Evolutionary conservation across 2,329 filamentous ascomycete genomes (phyloP), one percentile per base, ranked within the genome.

Genomic region (Aspergillus unguis): DNA sequence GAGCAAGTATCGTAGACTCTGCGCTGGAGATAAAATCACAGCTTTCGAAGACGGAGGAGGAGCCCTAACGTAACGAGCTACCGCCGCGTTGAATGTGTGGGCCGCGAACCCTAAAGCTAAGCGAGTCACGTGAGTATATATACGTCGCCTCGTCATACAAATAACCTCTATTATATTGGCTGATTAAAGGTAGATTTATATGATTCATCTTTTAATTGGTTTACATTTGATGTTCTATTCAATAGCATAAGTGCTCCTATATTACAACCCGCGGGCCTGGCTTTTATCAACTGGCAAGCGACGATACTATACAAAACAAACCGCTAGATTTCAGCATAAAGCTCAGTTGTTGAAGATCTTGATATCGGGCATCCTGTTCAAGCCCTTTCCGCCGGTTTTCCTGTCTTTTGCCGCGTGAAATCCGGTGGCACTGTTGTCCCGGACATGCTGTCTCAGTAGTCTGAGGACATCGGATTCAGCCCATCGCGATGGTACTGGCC

Each of bases 401-500:
- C 65, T 70, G 50, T 67, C 66, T 63, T 70, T 71, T 5, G 69
- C 69, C 27, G 68, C 66, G 48, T 73, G 66, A 50, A 70, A 71
- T 4, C 70, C 71, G 40, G 58, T 61, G 25, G 85, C 85, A 64
- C 85, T 88, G 62, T 83, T 80, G 57, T 82, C 78, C 62, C 83
- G 81, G 28, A 97, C 94, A 76, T 99, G 94, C 62, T 81, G 78
- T 68, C 92, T 80, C 70, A 99, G 70, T 78, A 94, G 74, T 27
- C 70, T 71, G 63, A 99, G 74, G 49, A 96, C 84, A 75, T 92
- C 86, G 60, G 88, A 95, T 57, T 86, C 85, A 72, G 80, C 84
- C 94, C 94, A 99, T 58, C 92, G 81, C 62, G 77, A 74, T 9
- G 94, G 94, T 53, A 97, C 92, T 36, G 92, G 92, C 50, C 92